A percentile compares a stretch with the other conserved stretches of the same genome.
These are phyloP conservation scores for Clathrospora elynae DNA, from an alignment of 2,329 filamentous ascomycete genomes.

Conservation along the genomic window DNA sequence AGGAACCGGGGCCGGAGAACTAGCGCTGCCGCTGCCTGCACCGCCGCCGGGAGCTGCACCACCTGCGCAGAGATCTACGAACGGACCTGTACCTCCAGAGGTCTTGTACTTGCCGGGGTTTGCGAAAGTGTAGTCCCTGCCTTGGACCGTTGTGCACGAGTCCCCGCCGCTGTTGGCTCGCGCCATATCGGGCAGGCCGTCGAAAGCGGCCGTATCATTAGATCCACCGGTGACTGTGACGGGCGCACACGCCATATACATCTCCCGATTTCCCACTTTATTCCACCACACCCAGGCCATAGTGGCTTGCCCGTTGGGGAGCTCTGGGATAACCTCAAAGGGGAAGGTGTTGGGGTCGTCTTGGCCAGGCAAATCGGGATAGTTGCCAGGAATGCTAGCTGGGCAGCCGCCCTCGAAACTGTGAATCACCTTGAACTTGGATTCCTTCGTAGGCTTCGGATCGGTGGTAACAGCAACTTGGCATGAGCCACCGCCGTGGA, in stretches of 20 bases:
- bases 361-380: too few relatives aligned
- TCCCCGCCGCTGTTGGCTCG: conserved; percentile 65
- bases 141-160: conserved; percentile 60
- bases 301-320: conserved; percentile 74
- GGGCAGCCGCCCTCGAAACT: conserved; percentile 87
- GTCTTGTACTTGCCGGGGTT: conserved; percentile 65
- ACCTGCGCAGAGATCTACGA: conserved; percentile 32
- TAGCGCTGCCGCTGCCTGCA: background rate
- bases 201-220: conserved; percentile 58
- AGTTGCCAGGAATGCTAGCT: conserved; percentile 12
- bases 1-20: background rate
- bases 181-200: conserved; percentile 71
- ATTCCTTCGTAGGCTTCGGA: conserved; percentile 66
- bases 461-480: conserved; percentile 84
- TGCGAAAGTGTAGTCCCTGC: conserved; percentile 59
- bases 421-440: conserved; percentile 85
- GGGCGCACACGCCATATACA: conserved; percentile 95
- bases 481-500: conserved; percentile 89
- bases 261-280: conserved; percentile 83
- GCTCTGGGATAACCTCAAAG: conserved; percentile 72
- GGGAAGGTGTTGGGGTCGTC: conserved; percentile 61
- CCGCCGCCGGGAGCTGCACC: conserved; percentile 5
- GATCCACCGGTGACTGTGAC: conserved; percentile 64
- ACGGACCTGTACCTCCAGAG: conserved; percentile 29
- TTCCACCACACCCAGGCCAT: conserved; percentile 95